Conservation (phyloP, 805 yeast species). For the Suhomyces tanzawaensis region DNA sequence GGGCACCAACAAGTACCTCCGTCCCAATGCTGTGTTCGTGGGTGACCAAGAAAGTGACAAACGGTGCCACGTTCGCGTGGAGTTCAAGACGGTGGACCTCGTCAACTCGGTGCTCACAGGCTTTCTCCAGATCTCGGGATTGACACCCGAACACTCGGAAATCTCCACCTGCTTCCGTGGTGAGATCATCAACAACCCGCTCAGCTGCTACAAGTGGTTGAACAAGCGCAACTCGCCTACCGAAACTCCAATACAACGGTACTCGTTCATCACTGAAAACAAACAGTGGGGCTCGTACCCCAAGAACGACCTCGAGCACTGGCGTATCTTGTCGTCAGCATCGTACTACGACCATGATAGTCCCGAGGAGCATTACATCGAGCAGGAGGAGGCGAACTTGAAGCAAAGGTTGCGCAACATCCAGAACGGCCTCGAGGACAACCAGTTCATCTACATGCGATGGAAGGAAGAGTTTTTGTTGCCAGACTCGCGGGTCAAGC, state of each 20-base stretch:
- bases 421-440: conserved; percentile 29
- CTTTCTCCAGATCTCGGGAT: conserved; percentile 61
- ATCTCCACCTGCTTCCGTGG: conserved; percentile 73
- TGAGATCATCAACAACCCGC: conserved; percentile 59
- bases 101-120: conserved; percentile 48
- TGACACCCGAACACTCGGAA: conserved; percentile 59
- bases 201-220: conserved; percentile 3
- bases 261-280: conserved; percentile 59
- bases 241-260: conserved; percentile 19
- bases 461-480: conserved; percentile 91
- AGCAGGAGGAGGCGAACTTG: conserved; percentile 16
- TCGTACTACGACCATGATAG: conserved; percentile 39
- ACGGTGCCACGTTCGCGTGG: conserved; percentile 66
- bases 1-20: conserved; percentile 46
- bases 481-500: conserved; percentile 70
- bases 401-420: conserved; percentile 26
- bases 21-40: conserved; percentile 58
- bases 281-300: conserved; percentile 52
- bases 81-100: conserved; percentile 67
- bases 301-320: conserved; percentile 48
- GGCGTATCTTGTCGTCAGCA: conserved; percentile 45
- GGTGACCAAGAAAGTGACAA: conserved; percentile 74
- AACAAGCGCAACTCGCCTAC: conserved; percentile 11
- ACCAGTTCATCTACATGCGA: conserved; percentile 67
- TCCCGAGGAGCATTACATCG: neutral